Conservation (phyloP, 176 grass and related monocot genomes). For the Bonia amplexicaulis region DNA sequence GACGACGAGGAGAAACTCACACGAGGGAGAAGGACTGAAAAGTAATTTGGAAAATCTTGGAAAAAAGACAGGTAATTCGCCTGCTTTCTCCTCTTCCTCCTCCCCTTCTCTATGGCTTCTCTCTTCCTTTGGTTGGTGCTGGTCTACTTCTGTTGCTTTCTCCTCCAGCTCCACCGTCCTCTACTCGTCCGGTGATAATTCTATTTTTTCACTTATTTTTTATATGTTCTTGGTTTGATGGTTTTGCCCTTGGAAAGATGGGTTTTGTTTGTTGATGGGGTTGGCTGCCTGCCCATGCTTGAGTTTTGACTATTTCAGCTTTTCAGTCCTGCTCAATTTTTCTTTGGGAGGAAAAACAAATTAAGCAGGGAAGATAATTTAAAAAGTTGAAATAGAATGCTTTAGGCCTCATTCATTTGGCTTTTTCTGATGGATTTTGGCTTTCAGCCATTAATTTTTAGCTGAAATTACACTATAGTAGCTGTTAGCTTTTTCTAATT, state of each 20-base stretch:
- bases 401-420: too few species aligned
- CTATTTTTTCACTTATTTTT: not conserved
- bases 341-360: not conserved
- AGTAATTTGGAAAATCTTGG: constrained; percentile 21
- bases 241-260: constrained; percentile 39
- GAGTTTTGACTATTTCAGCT: not conserved
- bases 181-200: constrained; percentile 32
- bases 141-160: constrained; percentile 30
- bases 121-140: not conserved
- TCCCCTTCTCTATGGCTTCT: constrained; percentile 3
- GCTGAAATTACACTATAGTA: too few species aligned
- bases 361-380: not conserved
- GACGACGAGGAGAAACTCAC: constrained; percentile 30
- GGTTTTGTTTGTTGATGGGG: constrained; percentile 25
- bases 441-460: too few species aligned
- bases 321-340: not conserved
- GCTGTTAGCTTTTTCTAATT: too few species aligned
- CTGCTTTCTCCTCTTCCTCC: not conserved
- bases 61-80: not conserved
- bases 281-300: not conserved
- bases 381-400: too few species aligned
- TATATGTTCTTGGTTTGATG: constrained; percentile 11
- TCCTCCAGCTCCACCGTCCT: constrained; percentile 20
- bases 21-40: constrained; percentile 40
- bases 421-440: too few species aligned